Evolutionary conservation across 345 rosid species (phyloP).

Genomic region (Linum usitatissimum): DNA sequence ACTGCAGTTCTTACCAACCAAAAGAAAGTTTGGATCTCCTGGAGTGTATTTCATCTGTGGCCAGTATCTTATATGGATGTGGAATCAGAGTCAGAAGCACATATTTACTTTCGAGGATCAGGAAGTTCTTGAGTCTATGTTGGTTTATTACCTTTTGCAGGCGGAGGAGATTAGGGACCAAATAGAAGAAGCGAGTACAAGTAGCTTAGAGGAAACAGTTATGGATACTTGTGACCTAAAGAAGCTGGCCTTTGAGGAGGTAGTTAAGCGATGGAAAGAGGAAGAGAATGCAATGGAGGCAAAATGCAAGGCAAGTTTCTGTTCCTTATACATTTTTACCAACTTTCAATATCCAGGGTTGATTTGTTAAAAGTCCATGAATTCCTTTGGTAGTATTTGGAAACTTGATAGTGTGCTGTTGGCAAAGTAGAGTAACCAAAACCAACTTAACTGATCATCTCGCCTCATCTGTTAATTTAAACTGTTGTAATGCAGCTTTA

Average conservation of each 20-base stretch:
- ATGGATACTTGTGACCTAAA: constrained; percentile 32
- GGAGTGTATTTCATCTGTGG: not conserved
- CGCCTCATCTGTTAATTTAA: no score
- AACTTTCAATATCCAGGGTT: not conserved
- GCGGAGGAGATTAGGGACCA: constrained; percentile 30
- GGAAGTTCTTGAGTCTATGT: constrained; percentile 4
- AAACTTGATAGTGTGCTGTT: no score
- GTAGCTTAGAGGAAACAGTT: constrained; percentile 32
- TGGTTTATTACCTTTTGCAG: constrained; percentile 31
- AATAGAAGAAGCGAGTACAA: constrained; percentile 21
- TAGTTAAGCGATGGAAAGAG: constrained; percentile 41
- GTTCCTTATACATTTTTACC: not conserved
- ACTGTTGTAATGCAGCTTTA: no score
- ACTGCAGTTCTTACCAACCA: no score
- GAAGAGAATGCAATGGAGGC: constrained; percentile 62
- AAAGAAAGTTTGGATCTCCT: no score
- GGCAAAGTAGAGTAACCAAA: not conserved
- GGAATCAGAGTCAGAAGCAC: not conserved
- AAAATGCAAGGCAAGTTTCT: constrained; percentile 46
- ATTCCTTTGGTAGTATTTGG: not conserved
- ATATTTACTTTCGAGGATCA: constrained; percentile 5
- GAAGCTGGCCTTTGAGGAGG: constrained; percentile 32
- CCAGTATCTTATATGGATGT: constrained; percentile 6
- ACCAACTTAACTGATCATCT: not conserved
- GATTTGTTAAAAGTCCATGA: not conserved